Evolutionary conservation across 1,139 yeast genomes (phyloP), one percentile per base, ranked within the genome.

Genomic region (Debaryomycetaceae sp.): DNA sequence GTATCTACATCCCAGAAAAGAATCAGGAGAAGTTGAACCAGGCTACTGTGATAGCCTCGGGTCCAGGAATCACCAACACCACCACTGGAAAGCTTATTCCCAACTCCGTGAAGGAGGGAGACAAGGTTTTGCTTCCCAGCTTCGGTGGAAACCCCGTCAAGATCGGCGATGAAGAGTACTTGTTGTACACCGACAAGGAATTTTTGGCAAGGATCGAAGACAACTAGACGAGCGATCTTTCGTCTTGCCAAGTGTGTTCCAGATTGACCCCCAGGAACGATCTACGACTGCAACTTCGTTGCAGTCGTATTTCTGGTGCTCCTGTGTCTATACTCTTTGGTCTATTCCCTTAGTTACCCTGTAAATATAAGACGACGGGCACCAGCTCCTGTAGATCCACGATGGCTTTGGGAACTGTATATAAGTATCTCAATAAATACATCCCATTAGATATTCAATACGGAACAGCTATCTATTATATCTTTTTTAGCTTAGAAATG

Each of bases 1-100:
- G 99, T 61, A 82, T 93, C 63, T 89, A 83, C 75, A 87, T 93
- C 55, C 99, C 99, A 52, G 99, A 93, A 74, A 89, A 89, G 77
- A 90, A 91, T 76, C 95, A 86, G 59, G 95, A 89, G 69, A 93
- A 93, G 75, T 81, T 89, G 65, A 87, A 87, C 76, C 81, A 83
- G 63, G 95, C 85, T 45, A 82, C 83, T 44, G 95, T 87, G 46
- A 66, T 87, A 56, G 87, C 95, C 50, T 84, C 87, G 53, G 95
- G 95, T 51, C 93, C 96, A 44, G 97, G 97, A 57, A 72, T 81
- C 48, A 81, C 83, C 56, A 73, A 78, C 56, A 78, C 81, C 53
- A 59, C 67, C 47, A 68, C 74, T 41, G 97, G 97, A 50, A 74
- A 82, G 60, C 67, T 82, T 49, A 78, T 89, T 48, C 78, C 84